Conservation (phyloP, 768 basidiomycete species). For the Gelatoporia subvermispora region DNA sequence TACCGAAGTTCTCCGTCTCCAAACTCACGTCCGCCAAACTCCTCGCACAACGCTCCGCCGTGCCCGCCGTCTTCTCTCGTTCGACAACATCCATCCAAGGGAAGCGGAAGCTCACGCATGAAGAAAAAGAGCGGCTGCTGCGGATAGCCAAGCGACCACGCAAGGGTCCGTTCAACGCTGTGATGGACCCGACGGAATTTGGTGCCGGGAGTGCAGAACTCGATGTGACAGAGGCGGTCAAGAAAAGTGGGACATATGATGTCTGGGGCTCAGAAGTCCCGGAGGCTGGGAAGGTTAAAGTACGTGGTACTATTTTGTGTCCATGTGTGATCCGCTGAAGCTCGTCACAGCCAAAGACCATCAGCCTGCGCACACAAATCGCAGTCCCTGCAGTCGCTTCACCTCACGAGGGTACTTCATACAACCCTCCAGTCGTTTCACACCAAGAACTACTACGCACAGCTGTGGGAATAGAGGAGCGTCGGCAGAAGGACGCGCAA, state of each 20-base stretch:
- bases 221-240: constrained; percentile 65
- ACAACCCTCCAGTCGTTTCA: constrained; percentile 76
- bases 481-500: constrained; percentile 46
- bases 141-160: constrained; percentile 71
- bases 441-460: constrained; percentile 66
- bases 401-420: constrained; percentile 83
- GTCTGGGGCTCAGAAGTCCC: constrained; percentile 43
- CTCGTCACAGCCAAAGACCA: constrained; percentile 44
- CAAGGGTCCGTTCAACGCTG: constrained; percentile 67
- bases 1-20: constrained; percentile 50
- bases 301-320: constrained; percentile 18
- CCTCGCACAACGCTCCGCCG: constrained; percentile 79
- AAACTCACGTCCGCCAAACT: constrained; percentile 72
- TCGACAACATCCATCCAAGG: constrained; percentile 22
- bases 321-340: not conserved
- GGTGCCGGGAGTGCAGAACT: constrained; percentile 60
- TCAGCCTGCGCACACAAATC: constrained; percentile 48
- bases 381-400: constrained; percentile 58
- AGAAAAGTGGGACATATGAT: constrained; percentile 62
- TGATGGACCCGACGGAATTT: constrained; percentile 64
- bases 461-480: constrained; percentile 65
- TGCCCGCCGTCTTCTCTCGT: constrained; percentile 78
- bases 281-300: constrained; percentile 44
- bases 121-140: constrained; percentile 72
- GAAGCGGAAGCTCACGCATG: constrained; percentile 52